phyloP scores from a whole-genome alignment of 176 grass and related monocot genomes.

The Poa pratensis region DNA sequence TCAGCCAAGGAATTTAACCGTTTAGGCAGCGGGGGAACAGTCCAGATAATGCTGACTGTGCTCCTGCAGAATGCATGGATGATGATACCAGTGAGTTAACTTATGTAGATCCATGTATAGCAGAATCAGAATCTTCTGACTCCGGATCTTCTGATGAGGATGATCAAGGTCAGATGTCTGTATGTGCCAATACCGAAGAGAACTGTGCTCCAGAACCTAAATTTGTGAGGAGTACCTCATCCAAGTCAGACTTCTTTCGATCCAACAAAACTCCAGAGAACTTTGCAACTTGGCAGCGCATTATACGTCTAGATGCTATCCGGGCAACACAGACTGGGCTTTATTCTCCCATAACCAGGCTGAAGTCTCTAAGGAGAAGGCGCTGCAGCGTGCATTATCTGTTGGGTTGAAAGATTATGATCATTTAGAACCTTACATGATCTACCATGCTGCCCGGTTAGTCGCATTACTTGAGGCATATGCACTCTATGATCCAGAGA shows the following conservation, averaged over 20 bases:
- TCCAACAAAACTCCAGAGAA: conserved; percentile 63
- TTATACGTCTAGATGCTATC: conserved; percentile 88
- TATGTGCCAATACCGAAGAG: conserved; percentile 45
- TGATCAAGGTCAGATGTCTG: conserved; percentile 45
- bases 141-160: conserved; percentile 79
- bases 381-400: conserved; percentile 53
- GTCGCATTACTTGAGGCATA: conserved; percentile 84
- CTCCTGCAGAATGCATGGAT: conserved; percentile 37
- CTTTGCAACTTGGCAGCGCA: conserved; percentile 86
- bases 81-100: conserved; percentile 60
- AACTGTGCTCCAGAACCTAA: conserved; percentile 47
- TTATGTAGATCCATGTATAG: conserved; percentile 44
- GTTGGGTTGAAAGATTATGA: conserved; percentile 81
- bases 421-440: conserved; percentile 82
- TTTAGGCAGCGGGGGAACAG: conserved; percentile 26
- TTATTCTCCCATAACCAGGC: conserved; percentile 63
- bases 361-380: conserved; percentile 63
- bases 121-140: conserved; percentile 73
- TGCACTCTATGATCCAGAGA: conserved; percentile 88
- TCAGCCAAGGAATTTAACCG: conserved; percentile 55
- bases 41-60: conserved; percentile 35
- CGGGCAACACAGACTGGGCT: conserved; percentile 77
- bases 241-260: conserved; percentile 47
- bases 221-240: conserved; percentile 53
- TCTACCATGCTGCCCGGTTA: conserved; percentile 84